These are phyloP conservation scores for Blastocrithidia nonstop DNA, from an alignment of 208 protist species.

Conservation along the genomic window DNA sequence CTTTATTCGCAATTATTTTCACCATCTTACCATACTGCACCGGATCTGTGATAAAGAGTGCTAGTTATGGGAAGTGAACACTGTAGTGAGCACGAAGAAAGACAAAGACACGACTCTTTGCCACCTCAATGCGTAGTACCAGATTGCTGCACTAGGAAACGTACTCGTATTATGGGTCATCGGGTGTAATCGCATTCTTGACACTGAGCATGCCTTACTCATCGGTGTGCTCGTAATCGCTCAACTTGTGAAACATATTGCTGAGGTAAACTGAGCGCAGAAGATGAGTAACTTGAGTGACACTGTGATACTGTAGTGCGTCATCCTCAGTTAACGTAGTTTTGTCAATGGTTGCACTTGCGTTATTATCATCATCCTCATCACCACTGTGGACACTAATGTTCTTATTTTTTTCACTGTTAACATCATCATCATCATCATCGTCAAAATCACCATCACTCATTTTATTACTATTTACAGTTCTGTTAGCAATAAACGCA, in stretches of 20 bases:
- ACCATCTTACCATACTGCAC: conserved; percentile 79
- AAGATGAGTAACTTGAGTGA: conserved; percentile 66
- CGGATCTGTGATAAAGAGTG: conserved; percentile 73
- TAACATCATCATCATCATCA: conserved; percentile 6
- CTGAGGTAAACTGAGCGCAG: conserved; percentile 64
- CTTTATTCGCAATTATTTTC: conserved; percentile 66
- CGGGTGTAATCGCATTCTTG: conserved; percentile 70
- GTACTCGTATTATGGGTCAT: conserved; percentile 82
- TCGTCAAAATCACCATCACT: conserved; percentile 3
- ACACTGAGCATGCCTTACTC: too few species aligned
- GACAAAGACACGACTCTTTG: conserved; percentile 76
- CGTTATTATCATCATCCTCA: conserved; percentile 11
- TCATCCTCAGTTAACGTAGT: conserved; percentile 70
- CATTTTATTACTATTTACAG: too few species aligned
- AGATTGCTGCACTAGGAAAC: conserved; percentile 77
- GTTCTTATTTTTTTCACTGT: conserved; percentile 7
- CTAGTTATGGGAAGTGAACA: conserved; percentile 77
- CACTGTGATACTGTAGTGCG: conserved; percentile 56
- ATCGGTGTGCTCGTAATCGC: conserved; percentile 51
- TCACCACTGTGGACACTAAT: neutral
- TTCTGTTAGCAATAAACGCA: too few species aligned
- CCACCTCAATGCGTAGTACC: conserved; percentile 77
- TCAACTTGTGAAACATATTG: conserved; percentile 50
- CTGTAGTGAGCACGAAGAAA: conserved; percentile 81
- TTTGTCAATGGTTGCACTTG: conserved; percentile 13